Evolutionary conservation across 345 rosid genomes (phyloP), one percentile per base, ranked within the genome.

Genomic region (Bruguiera sexangula): DNA sequence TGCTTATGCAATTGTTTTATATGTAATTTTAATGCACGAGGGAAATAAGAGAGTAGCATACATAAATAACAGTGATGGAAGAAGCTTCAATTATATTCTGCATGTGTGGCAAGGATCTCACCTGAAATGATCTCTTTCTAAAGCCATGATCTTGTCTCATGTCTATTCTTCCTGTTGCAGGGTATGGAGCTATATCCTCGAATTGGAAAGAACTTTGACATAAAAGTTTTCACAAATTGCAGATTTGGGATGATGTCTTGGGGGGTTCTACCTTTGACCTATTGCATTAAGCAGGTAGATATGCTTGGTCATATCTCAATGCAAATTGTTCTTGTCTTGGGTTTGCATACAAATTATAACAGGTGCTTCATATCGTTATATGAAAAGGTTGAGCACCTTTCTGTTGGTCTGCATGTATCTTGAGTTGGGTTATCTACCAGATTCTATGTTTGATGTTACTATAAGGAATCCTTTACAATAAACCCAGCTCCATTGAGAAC

Each of bases 241-340:
- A 88, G 99, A 83, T 92, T 96, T 62, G 99, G 99, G 71, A 88
- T 96, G 98, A 96, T 92, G 97, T 86, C 96, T 58, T 96, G 99
- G 98, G 98, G 98, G 64, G 97, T 96, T 86, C 95, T 96, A 73
- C 96, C 97, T 50, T 80, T 92, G 81, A 92, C 98, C n/a, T 96
- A 96, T 81, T 92, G 99, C 86, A 85, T 96, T 74, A 96, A 92
- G 76, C 99, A 96, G 98, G 99, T 92, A 81, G 30, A 27, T 66
- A 34, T 36, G 56, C n/a, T 58, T 34, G 63, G 16, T 48, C 26
- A 51, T 43, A 24, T 39, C n/a, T 65, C 60, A 27, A 24, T 48
- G 34, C 31, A 24, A 22, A 9, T 27, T 22, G 29, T 26, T 53
- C 10, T 34, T 22, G n/a, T 18, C 15, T 62, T 52, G 54, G 59